phyloP scores from a whole-genome alignment of 2,329 filamentous ascomycete species.

The Aspergillus luchuensis region DNA sequence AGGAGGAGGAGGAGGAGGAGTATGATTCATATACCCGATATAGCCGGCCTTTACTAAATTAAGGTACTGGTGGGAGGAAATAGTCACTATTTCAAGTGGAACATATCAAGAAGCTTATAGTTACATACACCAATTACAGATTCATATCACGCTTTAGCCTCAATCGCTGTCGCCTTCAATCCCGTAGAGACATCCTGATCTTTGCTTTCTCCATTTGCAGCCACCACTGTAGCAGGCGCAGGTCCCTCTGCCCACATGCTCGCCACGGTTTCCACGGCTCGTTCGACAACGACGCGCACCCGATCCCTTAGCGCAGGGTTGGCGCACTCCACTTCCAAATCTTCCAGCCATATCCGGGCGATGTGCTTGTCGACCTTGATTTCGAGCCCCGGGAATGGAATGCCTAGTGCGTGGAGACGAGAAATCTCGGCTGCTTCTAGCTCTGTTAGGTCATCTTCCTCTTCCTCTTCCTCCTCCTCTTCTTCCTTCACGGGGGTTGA shows the following conservation, averaged over 20 bases:
- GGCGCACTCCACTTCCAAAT: constrained; percentile 82
- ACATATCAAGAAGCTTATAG: not conserved
- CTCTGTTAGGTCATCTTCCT: constrained; percentile 53
- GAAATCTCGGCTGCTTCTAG: constrained; percentile 70
- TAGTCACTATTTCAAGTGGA: not conserved
- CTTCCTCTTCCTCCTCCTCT: constrained; percentile 39
- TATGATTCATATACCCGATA: too few species aligned
- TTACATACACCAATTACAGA: not conserved
- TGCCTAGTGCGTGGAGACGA: constrained; percentile 77
- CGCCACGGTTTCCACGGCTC: constrained; percentile 83
- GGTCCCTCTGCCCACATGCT: constrained; percentile 58
- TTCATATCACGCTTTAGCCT: constrained; percentile 19
- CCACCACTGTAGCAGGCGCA: constrained; percentile 20
- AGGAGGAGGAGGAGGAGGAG: too few species aligned
- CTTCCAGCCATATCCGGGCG: constrained; percentile 89
- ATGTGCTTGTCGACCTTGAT: constrained; percentile 86
- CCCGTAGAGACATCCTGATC: constrained; percentile 14
- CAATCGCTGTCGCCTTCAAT: constrained; percentile 27
- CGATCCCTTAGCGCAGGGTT: constrained; percentile 79
- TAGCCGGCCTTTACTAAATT: too few species aligned
- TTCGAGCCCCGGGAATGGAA: constrained; percentile 84
- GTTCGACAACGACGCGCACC: constrained; percentile 84
- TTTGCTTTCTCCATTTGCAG: constrained; percentile 27
- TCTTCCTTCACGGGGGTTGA: constrained; percentile 24
- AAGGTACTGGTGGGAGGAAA: not conserved